Base-by-base conservation (phyloP, 768 basidiomycete genomes). In the Boletus barrowsii region DNA sequence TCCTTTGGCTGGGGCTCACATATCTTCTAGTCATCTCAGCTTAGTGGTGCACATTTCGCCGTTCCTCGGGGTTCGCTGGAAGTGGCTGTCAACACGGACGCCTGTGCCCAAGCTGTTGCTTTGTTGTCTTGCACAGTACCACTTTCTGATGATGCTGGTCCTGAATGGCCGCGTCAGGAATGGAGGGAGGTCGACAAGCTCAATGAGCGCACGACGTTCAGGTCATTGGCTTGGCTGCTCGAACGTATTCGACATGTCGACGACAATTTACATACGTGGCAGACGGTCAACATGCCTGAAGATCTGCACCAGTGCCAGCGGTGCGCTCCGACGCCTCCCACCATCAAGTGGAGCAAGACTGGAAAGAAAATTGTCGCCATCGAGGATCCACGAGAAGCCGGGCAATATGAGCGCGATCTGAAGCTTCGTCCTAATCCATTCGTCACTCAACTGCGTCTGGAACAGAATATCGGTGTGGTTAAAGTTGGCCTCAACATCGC, bases 181-280 rank as follows among this genome's bases (percentile, higher is more conserved):
- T 97, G 91, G 92, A 74, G 72, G 40, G 88, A 93, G 61, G 83
- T 98, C 42, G 92, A 96, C 68, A 87, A 90, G 60, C 76, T 92
- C 10, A 87, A 95, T 61, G 91, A 96, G 65, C 85, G 93, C 4
- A 75, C 80, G 11, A 87, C 84, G 1, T 96, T 94, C 76, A 83
- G 82, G 56, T 77, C 85, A 5, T 67, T 96, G 15, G 88, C 93
- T 3, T 98, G 95, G 94, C 72, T 97, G 18, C 74, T 92, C 22
- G 90, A 94, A 65, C 83, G 92, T 47, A 79, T 95, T 56, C 84
- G 89, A 13, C 82, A 85, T 54, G 81, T 93, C 53, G 82, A 87
- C 22, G 83, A 83, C 36, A 73, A 79, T 53, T 80, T 88, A 61
- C 73, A 72, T 26, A 63, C 75, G 3, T 98, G 95, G 95, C 86